These are phyloP conservation scores for Globisporangium spinosum DNA, from an alignment of 352 stramenopile genomes.

Conservation along the genomic window DNA sequence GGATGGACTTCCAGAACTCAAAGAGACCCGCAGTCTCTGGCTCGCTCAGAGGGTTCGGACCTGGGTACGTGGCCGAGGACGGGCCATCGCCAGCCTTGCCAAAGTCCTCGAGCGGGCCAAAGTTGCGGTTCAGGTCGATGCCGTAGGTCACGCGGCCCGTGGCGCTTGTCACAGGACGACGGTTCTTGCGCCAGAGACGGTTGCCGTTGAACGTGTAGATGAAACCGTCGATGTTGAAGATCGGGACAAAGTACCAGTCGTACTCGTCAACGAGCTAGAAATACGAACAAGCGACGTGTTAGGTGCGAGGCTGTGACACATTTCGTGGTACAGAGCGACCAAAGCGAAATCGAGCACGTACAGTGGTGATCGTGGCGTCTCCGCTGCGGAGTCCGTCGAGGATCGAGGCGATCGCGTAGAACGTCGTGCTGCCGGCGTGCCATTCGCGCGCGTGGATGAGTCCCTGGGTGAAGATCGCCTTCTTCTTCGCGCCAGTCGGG, in stretches of 20 bases:
- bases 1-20: conserved; percentile 19
- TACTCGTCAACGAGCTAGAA: conserved; percentile 15
- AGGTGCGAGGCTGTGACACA: too few relatives aligned
- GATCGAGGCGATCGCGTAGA: conserved; percentile 17
- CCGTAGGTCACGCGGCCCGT: conserved; percentile 15
- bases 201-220: conserved; percentile 23
- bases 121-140: conserved; percentile 37
- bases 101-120: conserved; percentile 18
- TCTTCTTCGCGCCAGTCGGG: conserved; percentile 1
- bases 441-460: conserved; percentile 19
- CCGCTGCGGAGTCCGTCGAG: conserved; percentile 20
- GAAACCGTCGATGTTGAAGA: conserved; percentile 36
- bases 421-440: conserved; percentile 12
- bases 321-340: too few relatives aligned
- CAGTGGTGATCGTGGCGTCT: conserved; percentile 11
- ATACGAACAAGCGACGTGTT: background rate
- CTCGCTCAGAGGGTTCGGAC: conserved; percentile 23
- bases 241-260: conserved; percentile 30
- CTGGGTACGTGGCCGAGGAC: conserved; percentile 22
- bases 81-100: conserved; percentile 13
- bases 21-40: conserved; percentile 23
- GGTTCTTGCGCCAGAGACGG: conserved; percentile 35
- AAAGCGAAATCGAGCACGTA: background rate
- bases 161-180: conserved; percentile 12
- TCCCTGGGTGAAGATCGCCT: conserved; percentile 20